Percentiles rank a stretch among this genome's conserved stretches.
Conservation (phyloP, 2,329 filamentous ascomycete genomes). For the Ophiocordyceps sinensis region DNA sequence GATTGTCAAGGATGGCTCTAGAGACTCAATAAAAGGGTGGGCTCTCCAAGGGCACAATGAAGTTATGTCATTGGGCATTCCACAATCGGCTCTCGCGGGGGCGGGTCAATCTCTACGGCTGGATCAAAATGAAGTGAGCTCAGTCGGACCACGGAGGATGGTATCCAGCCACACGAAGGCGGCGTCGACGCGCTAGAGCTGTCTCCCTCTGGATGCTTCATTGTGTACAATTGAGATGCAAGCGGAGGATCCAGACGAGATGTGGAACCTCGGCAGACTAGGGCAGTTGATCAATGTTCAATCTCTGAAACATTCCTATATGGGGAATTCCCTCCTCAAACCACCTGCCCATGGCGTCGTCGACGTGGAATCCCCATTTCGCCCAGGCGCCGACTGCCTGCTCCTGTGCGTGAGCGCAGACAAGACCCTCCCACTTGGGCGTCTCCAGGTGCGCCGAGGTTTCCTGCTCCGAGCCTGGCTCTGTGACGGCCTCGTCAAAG, state of each 20-base stretch:
- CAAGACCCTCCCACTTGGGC: conserved; percentile 57
- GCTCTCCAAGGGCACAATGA: conserved; percentile 24
- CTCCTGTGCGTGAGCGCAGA: conserved; percentile 69
- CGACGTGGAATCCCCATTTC: conserved; percentile 57
- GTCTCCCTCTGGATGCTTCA: no score
- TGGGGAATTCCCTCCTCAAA: conserved; percentile 73
- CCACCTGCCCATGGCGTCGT: conserved; percentile 64
- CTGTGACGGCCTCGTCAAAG: conserved; percentile 35
- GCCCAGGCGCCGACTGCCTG: conserved; percentile 50
- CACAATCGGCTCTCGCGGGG: no score
- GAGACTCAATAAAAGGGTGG: conserved; percentile 28
- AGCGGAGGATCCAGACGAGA: no score
- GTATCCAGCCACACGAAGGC: no score
- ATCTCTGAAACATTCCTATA: conserved; percentile 61
- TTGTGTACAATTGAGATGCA: no score
- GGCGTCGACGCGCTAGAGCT: no score
- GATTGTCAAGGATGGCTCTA: conserved; percentile 27
- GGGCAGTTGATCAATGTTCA: conserved; percentile 13
- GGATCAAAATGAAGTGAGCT: no score
- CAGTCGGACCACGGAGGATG: no score
- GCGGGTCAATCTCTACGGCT: no score
- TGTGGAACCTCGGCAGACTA: no score
- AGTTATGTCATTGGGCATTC: not conserved
- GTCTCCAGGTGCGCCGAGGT: conserved; percentile 23
- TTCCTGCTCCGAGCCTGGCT: conserved; percentile 26